A percentile compares a stretch with the other conserved stretches of the same genome.
Conservation (phyloP, 164 flowering plant genomes). For the Umbilicus rupestris region DNA sequence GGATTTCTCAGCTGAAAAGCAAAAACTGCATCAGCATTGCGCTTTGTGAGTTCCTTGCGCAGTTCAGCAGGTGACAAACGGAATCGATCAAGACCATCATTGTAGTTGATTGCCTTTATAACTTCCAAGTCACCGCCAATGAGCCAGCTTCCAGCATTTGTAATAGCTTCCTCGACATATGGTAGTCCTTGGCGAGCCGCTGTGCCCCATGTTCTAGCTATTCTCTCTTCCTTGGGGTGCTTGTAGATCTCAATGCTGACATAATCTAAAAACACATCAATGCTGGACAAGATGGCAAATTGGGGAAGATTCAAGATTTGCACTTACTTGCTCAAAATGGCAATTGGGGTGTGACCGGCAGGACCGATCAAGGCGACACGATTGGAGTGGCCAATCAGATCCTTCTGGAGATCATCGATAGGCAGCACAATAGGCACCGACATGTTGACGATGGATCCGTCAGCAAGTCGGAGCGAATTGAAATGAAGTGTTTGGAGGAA, state of each 20-base stretch:
- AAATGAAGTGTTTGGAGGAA: slow-evolving; percentile 99
- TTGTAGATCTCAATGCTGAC: slow-evolving; percentile 82
- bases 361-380: slow-evolving; percentile 62
- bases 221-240: slow-evolving; percentile 80
- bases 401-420: slow-evolving; percentile 61
- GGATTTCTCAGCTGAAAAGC: slow-evolving; percentile 91
- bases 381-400: slow-evolving; percentile 38
- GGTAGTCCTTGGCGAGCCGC: slow-evolving; percentile 77
- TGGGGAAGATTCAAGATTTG: neutral
- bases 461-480: slow-evolving; percentile 52
- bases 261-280: slow-evolving; percentile 4
- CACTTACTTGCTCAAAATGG: slow-evolving; percentile 65
- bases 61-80: slow-evolving; percentile 72
- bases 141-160: slow-evolving; percentile 66
- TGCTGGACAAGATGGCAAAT: neutral
- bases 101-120: slow-evolving; percentile 59
- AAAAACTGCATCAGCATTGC: slow-evolving; percentile 86
- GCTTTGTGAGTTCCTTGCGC: slow-evolving; percentile 53
- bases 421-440: slow-evolving; percentile 92
- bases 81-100: slow-evolving; percentile 77
- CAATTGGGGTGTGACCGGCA: slow-evolving; percentile 30
- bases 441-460: slow-evolving; percentile 86
- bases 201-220: slow-evolving; percentile 87
- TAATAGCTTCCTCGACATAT: slow-evolving; percentile 61
- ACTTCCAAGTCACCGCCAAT: slow-evolving; percentile 89